A percentile compares a stretch with the other conserved stretches of the same genome.
These are phyloP conservation scores for Raddia distichophylla DNA, from an alignment of 176 grass and related monocot genomes.

Conservation along the genomic window DNA sequence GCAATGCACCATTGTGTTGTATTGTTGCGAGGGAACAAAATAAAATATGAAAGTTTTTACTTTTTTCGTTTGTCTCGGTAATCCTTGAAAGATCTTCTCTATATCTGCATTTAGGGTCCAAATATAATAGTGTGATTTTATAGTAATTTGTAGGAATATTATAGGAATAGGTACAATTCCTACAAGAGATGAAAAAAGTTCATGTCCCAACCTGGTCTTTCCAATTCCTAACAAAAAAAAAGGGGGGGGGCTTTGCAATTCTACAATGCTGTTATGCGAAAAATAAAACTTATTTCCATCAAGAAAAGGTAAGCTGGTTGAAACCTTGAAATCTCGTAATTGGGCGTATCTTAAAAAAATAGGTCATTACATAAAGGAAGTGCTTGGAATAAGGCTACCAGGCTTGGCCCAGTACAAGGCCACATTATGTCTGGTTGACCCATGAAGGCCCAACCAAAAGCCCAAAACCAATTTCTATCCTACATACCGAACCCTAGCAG, in stretches of 20 bases:
- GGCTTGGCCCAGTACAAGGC: not conserved
- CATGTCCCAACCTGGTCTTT: too few species aligned
- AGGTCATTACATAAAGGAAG: too few species aligned
- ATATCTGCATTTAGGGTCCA: not conserved
- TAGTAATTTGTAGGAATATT: not conserved
- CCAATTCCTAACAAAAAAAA: too few species aligned
- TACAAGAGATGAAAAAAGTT: not conserved
- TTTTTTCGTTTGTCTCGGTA: too few species aligned
- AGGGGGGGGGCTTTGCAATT: too few species aligned
- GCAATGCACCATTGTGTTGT: not conserved
- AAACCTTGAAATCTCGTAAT: too few species aligned
- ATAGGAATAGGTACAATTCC: not conserved
- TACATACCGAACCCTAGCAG: constrained; percentile 39
- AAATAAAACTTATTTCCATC: too few species aligned
- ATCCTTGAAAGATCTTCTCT: not conserved
- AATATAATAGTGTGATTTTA: too few species aligned
- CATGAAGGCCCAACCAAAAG: not conserved
- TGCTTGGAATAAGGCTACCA: not conserved
- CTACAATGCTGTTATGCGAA: too few species aligned
- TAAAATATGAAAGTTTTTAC: not conserved
- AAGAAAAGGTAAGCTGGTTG: too few species aligned
- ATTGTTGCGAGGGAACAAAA: not conserved
- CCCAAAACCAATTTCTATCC: not conserved
- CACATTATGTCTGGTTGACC: not conserved
- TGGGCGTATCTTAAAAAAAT: too few species aligned